phyloP scores from a whole-genome alignment of 768 basidiomycete species.

The Epithele typhae region DNA sequence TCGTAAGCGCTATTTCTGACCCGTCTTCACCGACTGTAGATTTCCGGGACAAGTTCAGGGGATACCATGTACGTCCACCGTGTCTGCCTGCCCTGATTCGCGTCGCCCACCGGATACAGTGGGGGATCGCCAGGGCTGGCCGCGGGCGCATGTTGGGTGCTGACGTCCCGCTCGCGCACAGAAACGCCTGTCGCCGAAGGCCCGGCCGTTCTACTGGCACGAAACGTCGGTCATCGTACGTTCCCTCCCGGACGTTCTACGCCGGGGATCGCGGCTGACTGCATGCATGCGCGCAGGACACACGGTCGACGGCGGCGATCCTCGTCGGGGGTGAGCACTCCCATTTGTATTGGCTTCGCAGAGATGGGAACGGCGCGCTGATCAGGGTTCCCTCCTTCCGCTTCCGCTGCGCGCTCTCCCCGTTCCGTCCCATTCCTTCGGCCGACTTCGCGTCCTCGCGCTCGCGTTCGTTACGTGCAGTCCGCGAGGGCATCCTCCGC shows the following conservation, averaged over 20 bases:
- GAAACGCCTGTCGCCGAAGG: constrained; percentile 53
- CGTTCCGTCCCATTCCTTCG: not conserved
- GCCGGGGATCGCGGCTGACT: not conserved
- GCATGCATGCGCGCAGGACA: constrained; percentile 28
- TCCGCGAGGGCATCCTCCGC: constrained; percentile 39
- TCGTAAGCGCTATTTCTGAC: not conserved
- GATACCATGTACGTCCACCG: constrained; percentile 54
- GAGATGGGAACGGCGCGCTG: not conserved
- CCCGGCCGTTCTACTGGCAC: constrained; percentile 61
- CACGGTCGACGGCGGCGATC: constrained; percentile 33
- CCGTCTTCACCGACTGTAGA: constrained; percentile 33
- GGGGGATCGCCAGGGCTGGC: no score
- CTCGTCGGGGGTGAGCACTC: constrained; percentile 28
- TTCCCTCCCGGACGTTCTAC: no score
- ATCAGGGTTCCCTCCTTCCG: not conserved
- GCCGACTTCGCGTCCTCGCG: not conserved
- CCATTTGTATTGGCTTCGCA: no score
- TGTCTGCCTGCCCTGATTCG: no score
- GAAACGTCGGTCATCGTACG: constrained; percentile 69
- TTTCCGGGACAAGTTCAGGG: constrained; percentile 64
- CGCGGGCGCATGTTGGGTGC: not conserved
- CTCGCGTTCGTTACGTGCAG: constrained; percentile 14
- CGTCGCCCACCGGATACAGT: no score
- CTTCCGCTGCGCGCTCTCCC: not conserved
- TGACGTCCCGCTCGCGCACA: constrained; percentile 20